Conservation (phyloP, 495 filamentous ascomycete genomes). For the Aspergillus egyptiacus region DNA sequence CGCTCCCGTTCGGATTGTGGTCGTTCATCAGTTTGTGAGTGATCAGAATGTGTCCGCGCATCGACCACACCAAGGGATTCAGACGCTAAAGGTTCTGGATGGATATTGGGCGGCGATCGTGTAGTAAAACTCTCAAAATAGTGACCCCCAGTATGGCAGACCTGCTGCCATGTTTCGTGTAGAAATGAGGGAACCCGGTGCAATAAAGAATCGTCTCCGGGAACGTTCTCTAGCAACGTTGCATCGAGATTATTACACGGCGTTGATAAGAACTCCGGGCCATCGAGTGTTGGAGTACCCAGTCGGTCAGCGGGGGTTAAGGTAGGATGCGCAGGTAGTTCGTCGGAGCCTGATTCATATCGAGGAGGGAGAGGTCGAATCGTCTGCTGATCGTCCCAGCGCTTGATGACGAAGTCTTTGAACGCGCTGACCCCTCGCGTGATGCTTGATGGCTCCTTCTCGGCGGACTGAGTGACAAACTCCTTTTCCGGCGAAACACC, state of each 20-base stretch:
- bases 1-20: not conserved
- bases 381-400: constrained; percentile 28
- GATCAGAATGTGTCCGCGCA: not conserved
- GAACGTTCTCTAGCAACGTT: not conserved
- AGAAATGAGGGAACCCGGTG: constrained; percentile 9
- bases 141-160: constrained; percentile 21
- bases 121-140: constrained; percentile 11
- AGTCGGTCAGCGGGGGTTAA: constrained; percentile 16
- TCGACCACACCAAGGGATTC: not conserved
- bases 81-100: not conserved
- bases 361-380: constrained; percentile 23
- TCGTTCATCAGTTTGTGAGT: not conserved
- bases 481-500: constrained; percentile 20
- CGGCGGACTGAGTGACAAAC: constrained; percentile 15
- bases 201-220: not conserved
- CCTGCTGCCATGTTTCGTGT: constrained; percentile 31
- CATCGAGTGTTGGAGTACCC: constrained; percentile 8
- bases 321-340: constrained; percentile 10
- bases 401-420: constrained; percentile 29
- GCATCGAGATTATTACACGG: not conserved
- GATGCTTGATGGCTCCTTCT: constrained; percentile 27
- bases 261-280: constrained; percentile 5
- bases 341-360: constrained; percentile 8
- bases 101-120: not conserved
- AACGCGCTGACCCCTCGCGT: constrained; percentile 31